Evolutionary conservation across 352 stramenopile species (phyloP), one percentile per base, ranked within the genome.

Genomic region (Phytopythium mirpurense): DNA sequence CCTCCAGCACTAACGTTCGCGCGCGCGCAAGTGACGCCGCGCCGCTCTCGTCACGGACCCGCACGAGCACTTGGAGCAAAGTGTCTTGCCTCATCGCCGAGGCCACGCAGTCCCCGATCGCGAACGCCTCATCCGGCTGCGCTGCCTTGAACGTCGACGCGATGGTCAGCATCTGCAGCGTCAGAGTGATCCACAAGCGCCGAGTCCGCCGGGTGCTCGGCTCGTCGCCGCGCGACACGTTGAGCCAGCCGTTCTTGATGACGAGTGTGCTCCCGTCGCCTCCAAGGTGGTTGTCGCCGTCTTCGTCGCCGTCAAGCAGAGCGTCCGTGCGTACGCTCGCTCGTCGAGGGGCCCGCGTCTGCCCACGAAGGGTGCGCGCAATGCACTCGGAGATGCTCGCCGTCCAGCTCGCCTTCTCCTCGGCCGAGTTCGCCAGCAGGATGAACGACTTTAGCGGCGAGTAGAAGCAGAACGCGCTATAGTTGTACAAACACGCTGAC

Each of bases 191-290:
- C 82, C 82, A 92, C 45, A 90, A 54, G 4, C 81, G 70, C 19
- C 78, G 77, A 24, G 61, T 47, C 38, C 70, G 72, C n/a, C 31
- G 43, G 16, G 27, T 67, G 16, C 54, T 54, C 21, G 59, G 68
- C 19, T 64, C 63, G 19, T 73, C 64, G 3, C 71, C 67, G 18
- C 59, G 70, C 35, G 67, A 71, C 4, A 91, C 74, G 34, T 90
- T 90, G 16, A 94, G 62, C 84, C 84, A 94, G 5, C 84, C 84
- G 36, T 91, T 90, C 66, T 94, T 94, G 61, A 94, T 93, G 34
- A 87, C 76, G 45, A 90, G 77, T 18, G 74, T 78, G 51, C 70
- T 74, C 7, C 48, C 36, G 24, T 54, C 47, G 19, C 47, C 63
- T 86, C 75, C 27, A 7, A 54, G 26, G 23, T 45, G 48, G 26